phyloP scores from a whole-genome alignment of 106 monocot species.

The Chionographis japonica region DNA sequence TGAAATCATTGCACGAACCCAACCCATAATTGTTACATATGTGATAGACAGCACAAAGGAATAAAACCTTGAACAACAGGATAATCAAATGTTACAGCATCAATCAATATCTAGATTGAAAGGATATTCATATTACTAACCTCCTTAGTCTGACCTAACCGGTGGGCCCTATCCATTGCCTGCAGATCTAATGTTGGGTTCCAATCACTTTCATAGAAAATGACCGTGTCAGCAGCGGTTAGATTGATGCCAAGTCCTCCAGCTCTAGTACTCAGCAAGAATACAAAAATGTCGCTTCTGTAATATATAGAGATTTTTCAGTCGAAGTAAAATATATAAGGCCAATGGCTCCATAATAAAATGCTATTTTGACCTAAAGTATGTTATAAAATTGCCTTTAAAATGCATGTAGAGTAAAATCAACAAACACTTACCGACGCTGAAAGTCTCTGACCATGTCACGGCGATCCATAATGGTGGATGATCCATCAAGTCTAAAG shows the following conservation, averaged over 20 bases:
- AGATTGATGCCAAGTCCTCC: constrained; percentile 97
- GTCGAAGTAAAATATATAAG: neutral
- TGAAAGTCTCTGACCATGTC: constrained; percentile 99
- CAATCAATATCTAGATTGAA: too few relatives aligned
- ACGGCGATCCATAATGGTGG: constrained; percentile 76
- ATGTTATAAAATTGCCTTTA: too few relatives aligned
- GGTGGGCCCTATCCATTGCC: constrained; percentile 98
- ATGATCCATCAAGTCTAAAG: constrained; percentile 95
- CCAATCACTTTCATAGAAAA: constrained; percentile 99
- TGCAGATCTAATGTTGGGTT: constrained; percentile 94
- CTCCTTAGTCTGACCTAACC: constrained; percentile 95
- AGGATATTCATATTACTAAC: constrained; percentile 29
- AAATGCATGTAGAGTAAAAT: neutral
- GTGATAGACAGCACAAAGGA: too few relatives aligned
- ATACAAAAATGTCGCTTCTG: constrained; percentile 97
- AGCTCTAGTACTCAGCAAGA: constrained; percentile 96
- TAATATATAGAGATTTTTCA: constrained; percentile 12
- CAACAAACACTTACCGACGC: constrained; percentile 36
- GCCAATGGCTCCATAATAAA: neutral
- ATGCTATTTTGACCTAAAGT: too few relatives aligned
- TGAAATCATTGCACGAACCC: too few relatives aligned
- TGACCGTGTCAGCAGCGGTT: constrained; percentile 98
- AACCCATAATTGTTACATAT: too few relatives aligned
- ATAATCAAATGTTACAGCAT: too few relatives aligned
- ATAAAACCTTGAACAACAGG: too few relatives aligned